phyloP scores from a whole-genome alignment of 2,329 filamentous ascomycete genomes.

The Trichophyton schoenleinii region DNA sequence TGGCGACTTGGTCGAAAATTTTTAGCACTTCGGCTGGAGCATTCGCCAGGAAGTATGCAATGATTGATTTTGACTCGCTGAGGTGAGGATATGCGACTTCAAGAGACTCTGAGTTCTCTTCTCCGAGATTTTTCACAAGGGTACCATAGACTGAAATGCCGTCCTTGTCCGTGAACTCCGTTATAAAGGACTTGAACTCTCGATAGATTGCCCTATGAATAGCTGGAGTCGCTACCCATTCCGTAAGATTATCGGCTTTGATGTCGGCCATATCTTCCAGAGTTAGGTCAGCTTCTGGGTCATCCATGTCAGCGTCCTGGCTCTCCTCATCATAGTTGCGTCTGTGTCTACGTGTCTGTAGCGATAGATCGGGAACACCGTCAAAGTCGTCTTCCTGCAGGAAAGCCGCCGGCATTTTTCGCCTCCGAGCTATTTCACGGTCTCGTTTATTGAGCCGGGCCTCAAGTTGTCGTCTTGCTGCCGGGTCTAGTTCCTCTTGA shows the following conservation, averaged over 20 bases:
- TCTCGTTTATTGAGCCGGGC: conserved; percentile 50
- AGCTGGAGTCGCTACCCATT: conserved; percentile 83
- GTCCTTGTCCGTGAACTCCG: conserved; percentile 82
- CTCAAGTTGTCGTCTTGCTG: conserved; percentile 48
- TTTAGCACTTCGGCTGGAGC: conserved; percentile 90
- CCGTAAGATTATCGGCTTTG: conserved; percentile 82
- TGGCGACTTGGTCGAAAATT: conserved; percentile 90
- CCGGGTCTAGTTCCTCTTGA: conserved; percentile 50
- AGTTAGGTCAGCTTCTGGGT: conserved; percentile 90
- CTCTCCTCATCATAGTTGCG: conserved; percentile 90
- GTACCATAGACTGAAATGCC: conserved; percentile 90
- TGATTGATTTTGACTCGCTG: conserved; percentile 75
- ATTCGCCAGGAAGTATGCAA: conserved; percentile 93
- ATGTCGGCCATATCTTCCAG: conserved; percentile 84
- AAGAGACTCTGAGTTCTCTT: conserved; percentile 89
- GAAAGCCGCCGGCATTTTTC: conserved; percentile 51
- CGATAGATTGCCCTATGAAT: conserved; percentile 88
- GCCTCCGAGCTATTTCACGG: conserved; percentile 45
- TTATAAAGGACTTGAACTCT: conserved; percentile 95
- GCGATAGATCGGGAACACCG: conserved; percentile 68
- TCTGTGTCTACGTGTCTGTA: conserved; percentile 70
- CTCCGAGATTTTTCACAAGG: conserved; percentile 86
- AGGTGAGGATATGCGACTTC: conserved; percentile 95
- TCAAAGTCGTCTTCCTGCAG: conserved; percentile 69
- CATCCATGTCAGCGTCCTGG: conserved; percentile 82